Evolutionary conservation across 2,329 filamentous ascomycete genomes (phyloP), one percentile per base, ranked within the genome.

Genomic region (Magnaporthiopsis incrustans): DNA sequence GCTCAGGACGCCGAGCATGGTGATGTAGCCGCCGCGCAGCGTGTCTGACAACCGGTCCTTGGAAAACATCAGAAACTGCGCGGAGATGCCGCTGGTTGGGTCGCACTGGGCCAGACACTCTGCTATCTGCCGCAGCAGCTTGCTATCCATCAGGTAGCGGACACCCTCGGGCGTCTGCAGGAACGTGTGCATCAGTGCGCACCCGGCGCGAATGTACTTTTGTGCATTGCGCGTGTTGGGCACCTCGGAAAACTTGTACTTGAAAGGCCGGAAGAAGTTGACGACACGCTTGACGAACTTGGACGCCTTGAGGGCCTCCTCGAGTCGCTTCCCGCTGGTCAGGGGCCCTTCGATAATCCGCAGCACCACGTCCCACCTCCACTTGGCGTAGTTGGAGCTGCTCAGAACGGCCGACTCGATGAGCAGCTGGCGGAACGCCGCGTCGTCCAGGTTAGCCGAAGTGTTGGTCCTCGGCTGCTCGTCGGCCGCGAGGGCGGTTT

Each of bases 71-170:
- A 95, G 94, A 25, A 88, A 89, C 35, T 91, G 87, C 1, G 94
- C 95, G 15, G 90, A 93, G 64, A 90, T 78, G 25, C 88, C 88
- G 69, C 87, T 90, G 57, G 85, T 88, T 64, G 91, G 90, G 75
- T 98, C 95, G 68, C 96, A 91, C 73, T 99, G 95, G 62, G 95
- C 94, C 56, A 99, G 81, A 71, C 95, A 99, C 76, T 99, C 95
- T 30, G 93, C 94, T 69, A 99, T 89, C 76, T 99, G 96, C 65
- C 94, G 85, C 53, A 99, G 80, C 63, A 98, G 81, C 75, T 99
- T 99, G 78, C 94, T 96, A 71, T 97, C 93, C 38, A 89, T 86
- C 64, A 99, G 78, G 71, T 96, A 97, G 70, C 86, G 89, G 60
- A 90, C 84, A 6, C 96, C 95, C 74, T 98, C 92, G 0, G 87